These are phyloP conservation scores for Pseudogymnoascus sp. DNA, from an alignment of 2,329 filamentous ascomycete species.

Conservation along the genomic window DNA sequence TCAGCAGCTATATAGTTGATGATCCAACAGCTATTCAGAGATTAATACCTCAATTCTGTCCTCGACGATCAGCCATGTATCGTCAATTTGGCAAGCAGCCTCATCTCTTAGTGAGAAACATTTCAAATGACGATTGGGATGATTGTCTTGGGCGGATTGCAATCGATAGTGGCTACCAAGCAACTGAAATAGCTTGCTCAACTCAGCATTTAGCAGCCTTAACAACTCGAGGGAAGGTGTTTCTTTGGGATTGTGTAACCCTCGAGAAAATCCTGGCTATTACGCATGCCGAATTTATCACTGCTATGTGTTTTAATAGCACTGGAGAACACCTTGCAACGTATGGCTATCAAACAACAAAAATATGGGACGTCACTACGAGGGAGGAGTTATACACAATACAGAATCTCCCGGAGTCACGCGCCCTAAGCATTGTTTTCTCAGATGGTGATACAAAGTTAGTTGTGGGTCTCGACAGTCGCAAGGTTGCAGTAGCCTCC, in stretches of 20 bases:
- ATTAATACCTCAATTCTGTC: constrained; percentile 33
- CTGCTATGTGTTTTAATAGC: background rate
- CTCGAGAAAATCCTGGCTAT: background rate
- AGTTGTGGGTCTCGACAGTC: background rate
- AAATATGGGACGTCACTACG: background rate
- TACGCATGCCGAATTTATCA: background rate
- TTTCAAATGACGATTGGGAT: background rate
- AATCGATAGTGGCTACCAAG: background rate
- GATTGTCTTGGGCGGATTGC: background rate
- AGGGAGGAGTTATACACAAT: background rate
- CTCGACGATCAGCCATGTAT: constrained; percentile 28
- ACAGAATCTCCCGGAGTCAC: background rate
- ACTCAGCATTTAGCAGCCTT: background rate
- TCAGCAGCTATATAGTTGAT: constrained; percentile 22
- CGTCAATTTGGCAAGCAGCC: constrained; percentile 24
- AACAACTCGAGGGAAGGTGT: background rate
- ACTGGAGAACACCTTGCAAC: background rate
- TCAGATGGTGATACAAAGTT: background rate
- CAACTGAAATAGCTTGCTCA: background rate
- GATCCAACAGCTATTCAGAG: constrained; percentile 30
- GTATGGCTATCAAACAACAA: background rate
- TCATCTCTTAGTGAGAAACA: background rate
- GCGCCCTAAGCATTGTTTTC: background rate
- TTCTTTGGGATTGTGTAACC: background rate
- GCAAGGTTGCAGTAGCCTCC: background rate